Base-by-base conservation (phyloP, 139 green algal species). In the Chlamydomonas sp. region DNA sequence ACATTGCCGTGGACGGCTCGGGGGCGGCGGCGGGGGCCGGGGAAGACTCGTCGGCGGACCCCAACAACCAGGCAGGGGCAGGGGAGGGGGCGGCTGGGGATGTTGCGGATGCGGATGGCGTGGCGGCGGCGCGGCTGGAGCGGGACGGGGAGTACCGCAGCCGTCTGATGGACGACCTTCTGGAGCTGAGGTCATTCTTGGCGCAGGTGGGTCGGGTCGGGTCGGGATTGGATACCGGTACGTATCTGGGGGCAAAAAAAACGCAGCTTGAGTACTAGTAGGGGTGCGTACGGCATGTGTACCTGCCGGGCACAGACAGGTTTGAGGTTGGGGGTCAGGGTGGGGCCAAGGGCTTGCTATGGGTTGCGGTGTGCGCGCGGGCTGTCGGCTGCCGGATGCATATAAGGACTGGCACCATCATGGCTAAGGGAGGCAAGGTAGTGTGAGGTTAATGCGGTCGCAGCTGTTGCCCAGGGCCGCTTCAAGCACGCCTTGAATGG, bases 171-270 rank as follows among this genome's bases (percentile, higher is more conserved):
- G 93, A 96, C 78, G 94, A 96, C 79, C 73, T 96, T 17, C 76
- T 92, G 49, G 94, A 96, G 91, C 90, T 95, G 62, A 63, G 83
- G 0, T 90, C 94, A 0, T 96, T 96, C 78, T 78, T 96, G 63
- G 17, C 66, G 49, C 85, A 89, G 89, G 88, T 86, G 76, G 3
- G 79, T 59, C 4, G 20, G 67, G 9, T 57, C 58, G 62, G 80
- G 66, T 74, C 16, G 6, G 16, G 76, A 16, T 49, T 14, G 1
- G 18, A 3, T 68, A 59, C 1, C 2, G 59, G 77, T 3, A 5
- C 2, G 75, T 79, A 57, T 7, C 8, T 49, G 75, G 17, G 75
- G 18, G 49, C 4, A 31, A 10, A 9, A 64, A 3, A 18, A 64
- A 57, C 63, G 75, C 2, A 57, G 58, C 59, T 18, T 77, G 71